Base-by-base conservation (phyloP, 73 alveolate species). In the Paraurostyla sp. region DNA sequence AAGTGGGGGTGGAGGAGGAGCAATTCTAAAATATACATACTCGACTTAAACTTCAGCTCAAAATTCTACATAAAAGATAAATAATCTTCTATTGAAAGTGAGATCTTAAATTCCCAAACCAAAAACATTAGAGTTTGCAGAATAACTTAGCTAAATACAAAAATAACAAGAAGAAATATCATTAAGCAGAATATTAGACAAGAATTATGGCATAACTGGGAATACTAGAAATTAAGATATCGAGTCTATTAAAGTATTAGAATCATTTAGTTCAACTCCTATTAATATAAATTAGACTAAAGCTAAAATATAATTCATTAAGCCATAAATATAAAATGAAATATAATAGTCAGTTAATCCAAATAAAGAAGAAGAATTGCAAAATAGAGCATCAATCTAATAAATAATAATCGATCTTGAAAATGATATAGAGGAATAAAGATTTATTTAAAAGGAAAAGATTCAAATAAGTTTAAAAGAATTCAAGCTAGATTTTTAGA, bases 401-500 rank as follows among this genome's bases (percentile, higher is more conserved):
- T 23, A 52, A n/a, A 51, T 78, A 6, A 59, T 52, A 0, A 51
- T 6, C 29, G 62, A 78, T 43, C 23, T 49, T 1, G 78, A 78
- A 9, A 29, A 51, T 23, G 89, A 78, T 20, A 23, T 78, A 25
- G 76, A 78, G 9, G 89, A 78, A 54, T 27, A 38, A 1, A 50
- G 32, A 51, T 13, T 23, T 41, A 16, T 9, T 3, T 2, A 23
- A 45, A 78, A 78, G 46, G 78, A 51, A 13, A 59, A 51, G 20
- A n/a, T 78, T 6, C 4, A 7, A 20, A 33, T 78, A 16, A 23
- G 52, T 0, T 4, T 78, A 43, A 0, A 52, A 15, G 76, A 78
- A 51, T 52, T 51, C 78, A 51, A 46, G 33, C 16, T 78, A 32
- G 78, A 78, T 25, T 78, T 78, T 27, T 32, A 78, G 43, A 54